Conservation (phyloP, 306 rosid genomes). For the Quercus parvula region DNA sequence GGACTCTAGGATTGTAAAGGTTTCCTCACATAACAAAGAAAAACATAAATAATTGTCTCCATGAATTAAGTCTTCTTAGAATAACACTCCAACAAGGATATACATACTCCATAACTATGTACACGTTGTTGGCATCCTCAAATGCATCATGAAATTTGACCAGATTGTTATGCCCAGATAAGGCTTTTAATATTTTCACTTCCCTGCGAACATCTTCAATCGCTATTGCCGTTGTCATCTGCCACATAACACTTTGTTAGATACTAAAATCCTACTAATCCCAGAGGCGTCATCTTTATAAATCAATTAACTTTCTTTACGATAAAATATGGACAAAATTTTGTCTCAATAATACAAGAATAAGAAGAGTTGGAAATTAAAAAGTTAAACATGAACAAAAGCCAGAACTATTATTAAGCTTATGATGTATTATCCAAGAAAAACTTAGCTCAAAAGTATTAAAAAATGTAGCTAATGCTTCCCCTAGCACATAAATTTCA, state of each 20-base stretch:
- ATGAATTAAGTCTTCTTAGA: not conserved
- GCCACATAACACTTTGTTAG: slow-evolving; percentile 36
- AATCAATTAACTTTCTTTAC: not conserved
- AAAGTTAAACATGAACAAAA: not conserved
- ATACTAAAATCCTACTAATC: not conserved
- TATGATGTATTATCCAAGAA: not conserved
- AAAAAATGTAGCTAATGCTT: not conserved
- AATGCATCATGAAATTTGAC: slow-evolving; percentile 83
- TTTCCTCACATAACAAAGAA: slow-evolving; percentile 1
- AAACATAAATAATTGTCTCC: not conserved
- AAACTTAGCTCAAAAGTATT: not conserved
- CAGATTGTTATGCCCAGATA: slow-evolving; percentile 85
- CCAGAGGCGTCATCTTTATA: not conserved
- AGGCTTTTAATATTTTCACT: slow-evolving; percentile 88
- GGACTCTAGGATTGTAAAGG: not conserved
- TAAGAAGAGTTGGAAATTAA: not conserved
- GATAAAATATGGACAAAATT: not conserved
- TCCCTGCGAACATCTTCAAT: slow-evolving; percentile 96
- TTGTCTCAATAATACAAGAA: not conserved
- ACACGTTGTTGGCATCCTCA: slow-evolving; percentile 82
- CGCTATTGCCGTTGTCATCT: slow-evolving; percentile 94
- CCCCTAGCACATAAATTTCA: not conserved
- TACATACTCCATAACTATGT: slow-evolving; percentile 98
- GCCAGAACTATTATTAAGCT: not conserved
- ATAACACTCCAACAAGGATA: not conserved